phyloP scores from a whole-genome alignment of 2,329 filamentous ascomycete species.

The Arthrobotrys entomopaga region DNA sequence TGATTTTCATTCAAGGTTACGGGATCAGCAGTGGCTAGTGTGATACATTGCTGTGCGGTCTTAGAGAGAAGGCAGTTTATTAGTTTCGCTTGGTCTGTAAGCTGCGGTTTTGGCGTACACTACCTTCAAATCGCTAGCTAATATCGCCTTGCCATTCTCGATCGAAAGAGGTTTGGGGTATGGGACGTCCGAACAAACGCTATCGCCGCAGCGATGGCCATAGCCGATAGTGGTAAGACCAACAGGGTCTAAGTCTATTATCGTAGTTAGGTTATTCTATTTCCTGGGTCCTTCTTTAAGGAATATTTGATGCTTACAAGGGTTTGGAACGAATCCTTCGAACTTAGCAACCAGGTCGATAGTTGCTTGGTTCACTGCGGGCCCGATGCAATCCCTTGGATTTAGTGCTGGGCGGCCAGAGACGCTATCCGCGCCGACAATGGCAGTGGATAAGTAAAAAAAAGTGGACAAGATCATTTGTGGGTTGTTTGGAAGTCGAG shows the following conservation, averaged over 20 bases:
- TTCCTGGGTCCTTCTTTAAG: not conserved
- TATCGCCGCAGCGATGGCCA: slow-evolving; percentile 8
- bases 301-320: not conserved
- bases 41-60: slow-evolving; percentile 9
- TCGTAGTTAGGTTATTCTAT: not conserved
- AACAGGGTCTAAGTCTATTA: not conserved
- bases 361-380: slow-evolving; percentile 7
- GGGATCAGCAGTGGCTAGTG: not conserved
- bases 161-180: not conserved
- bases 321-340: slow-evolving; percentile 5
- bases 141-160: not conserved
- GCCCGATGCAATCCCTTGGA: slow-evolving; percentile 1
- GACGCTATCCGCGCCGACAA: not conserved
- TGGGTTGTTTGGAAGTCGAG: no score
- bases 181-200: not conserved
- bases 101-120: no score
- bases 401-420: not conserved
- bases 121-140: slow-evolving; percentile 1
- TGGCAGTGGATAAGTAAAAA: not conserved
- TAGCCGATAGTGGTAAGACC: slow-evolving; percentile 5
- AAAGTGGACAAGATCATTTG: not conserved
- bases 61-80: not conserved
- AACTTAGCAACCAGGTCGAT: slow-evolving; percentile 18
- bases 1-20: slow-evolving; percentile 18
- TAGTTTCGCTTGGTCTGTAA: no score